Evolutionary conservation across 75 land plant genomes (phyloP), one percentile per base, ranked within the genome.

Genomic region (Chamaecyparis obtusa): DNA sequence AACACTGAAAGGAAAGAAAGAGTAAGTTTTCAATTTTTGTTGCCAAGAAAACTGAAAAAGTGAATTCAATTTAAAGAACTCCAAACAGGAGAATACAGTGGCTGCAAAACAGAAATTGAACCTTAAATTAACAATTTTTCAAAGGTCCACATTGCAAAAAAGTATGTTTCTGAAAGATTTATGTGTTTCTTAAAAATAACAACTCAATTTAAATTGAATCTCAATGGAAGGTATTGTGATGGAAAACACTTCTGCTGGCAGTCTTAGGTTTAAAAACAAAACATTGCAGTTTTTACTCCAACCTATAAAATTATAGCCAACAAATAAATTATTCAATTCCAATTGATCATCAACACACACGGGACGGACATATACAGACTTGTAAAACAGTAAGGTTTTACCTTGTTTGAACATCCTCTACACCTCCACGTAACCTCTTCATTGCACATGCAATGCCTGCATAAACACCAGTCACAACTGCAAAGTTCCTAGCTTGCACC

Each of bases 401-500:
- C 98, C 97, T 97, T 44, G 94, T 90, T 83, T 97, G 94, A 35
- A 94, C 89, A 89, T 97, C 99, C 81, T 97, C 98, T 83, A 93
- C 93, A 33, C 99, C 99, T 32, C 92, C 92, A 76, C 99, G 93
- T 19, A 93, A 44, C 85, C 98, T 91, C 85, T 93, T 97, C 99
- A 97, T 94, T 32, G 94, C 95, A 90, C 92, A 92, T 11, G 98
- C 91, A 36, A 97, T 88, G 43, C 99, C 99, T 54, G 99, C 95
- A 90, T 97, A 96, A 8, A 95, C 95, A 83, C 99, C 98, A 2
- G 99, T 96, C 95, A 97, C 96, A 14, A 97, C 98, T 69, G 99
- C 99, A 95, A 97, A 95, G 86, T 97, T 97, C 57, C 99, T 93
- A 87, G 99, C 99, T 93, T 97, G 99, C 64, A 93, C 90, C 89